phyloP scores from a whole-genome alignment of 169 alveolate species.

The Plasmodium gaboni region DNA sequence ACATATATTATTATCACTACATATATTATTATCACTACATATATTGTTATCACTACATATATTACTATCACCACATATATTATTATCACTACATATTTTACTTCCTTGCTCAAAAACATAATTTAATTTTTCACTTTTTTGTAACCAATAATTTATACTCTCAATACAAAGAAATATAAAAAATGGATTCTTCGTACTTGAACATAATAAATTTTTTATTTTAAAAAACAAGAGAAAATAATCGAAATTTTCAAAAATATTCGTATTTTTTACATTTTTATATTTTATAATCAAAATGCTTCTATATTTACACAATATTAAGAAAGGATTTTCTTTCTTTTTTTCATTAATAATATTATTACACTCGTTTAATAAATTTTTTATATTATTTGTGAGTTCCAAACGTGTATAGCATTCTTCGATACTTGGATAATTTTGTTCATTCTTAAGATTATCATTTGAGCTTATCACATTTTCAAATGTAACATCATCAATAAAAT shows the following conservation, averaged over 20 bases:
- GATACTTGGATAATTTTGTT: neutral
- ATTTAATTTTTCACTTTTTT: slow-evolving; percentile 57
- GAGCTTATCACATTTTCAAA: no score
- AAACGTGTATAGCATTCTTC: slow-evolving; percentile 1
- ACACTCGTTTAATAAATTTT: slow-evolving; percentile 28
- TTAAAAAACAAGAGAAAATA: slow-evolving; percentile 71
- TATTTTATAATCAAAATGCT: slow-evolving; percentile 74
- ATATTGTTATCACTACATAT: slow-evolving; percentile 6
- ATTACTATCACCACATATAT: neutral
- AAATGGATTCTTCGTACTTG: slow-evolving; percentile 54
- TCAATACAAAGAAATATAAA: slow-evolving; percentile 70
- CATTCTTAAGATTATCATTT: no score
- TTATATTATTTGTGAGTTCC: slow-evolving; percentile 26
- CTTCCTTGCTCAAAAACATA: slow-evolving; percentile 37
- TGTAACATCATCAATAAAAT: no score
- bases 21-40: neutral
- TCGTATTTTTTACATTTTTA: slow-evolving; percentile 44
- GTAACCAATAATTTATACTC: slow-evolving; percentile 65
- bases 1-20: neutral
- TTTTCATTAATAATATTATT: slow-evolving; percentile 60
- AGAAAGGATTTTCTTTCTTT: slow-evolving; percentile 71
- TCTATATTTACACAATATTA: slow-evolving; percentile 74
- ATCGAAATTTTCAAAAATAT: slow-evolving; percentile 39
- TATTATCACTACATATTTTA: slow-evolving; percentile 3
- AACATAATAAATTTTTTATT: slow-evolving; percentile 47